Conservation (phyloP, 345 rosid genomes). For the Gossypium turneri region DNA sequence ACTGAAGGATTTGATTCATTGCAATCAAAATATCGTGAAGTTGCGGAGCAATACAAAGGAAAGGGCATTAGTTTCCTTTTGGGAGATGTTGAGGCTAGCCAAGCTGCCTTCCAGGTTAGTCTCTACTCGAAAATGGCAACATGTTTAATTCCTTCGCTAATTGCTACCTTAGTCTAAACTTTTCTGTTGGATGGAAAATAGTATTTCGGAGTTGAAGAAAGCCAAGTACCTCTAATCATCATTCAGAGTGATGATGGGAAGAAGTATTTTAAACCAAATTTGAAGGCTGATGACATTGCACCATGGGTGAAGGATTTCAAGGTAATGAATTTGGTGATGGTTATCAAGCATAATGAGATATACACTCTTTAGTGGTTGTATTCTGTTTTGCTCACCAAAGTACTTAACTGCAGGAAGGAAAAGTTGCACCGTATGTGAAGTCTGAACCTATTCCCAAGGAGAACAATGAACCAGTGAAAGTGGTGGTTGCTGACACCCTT, state of each 20-base stretch:
- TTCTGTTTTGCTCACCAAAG: conserved; percentile 7
- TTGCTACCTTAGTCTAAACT: background rate
- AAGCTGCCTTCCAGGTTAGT: conserved; percentile 84
- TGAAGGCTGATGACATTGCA: conserved; percentile 66
- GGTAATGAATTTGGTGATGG: conserved; percentile 32
- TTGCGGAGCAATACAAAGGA: conserved; percentile 72
- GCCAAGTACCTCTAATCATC: conserved; percentile 80
- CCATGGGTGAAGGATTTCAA: conserved; percentile 83
- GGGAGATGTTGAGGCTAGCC: conserved; percentile 84
- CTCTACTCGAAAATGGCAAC: background rate
- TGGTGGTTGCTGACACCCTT: conserved; percentile 81
- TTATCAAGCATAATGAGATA: background rate
- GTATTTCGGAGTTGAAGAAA: conserved; percentile 88
- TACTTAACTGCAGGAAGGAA: conserved; percentile 66
- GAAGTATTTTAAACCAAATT: conserved; percentile 67
- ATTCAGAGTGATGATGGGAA: conserved; percentile 61
- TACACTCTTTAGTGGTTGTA: background rate
- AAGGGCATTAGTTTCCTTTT: conserved; percentile 64
- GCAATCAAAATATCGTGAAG: conserved; percentile 60
- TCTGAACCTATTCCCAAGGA: conserved; percentile 89
- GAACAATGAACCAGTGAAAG: conserved; percentile 84
- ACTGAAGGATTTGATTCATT: conserved; percentile 51
- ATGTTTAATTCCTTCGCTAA: background rate
- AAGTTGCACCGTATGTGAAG: conserved; percentile 51
- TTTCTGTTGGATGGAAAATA: conserved; percentile 34